A percentile compares a stretch with the other conserved stretches of the same genome.
These are phyloP conservation scores for Russula dissimulans DNA, from an alignment of 768 basidiomycete genomes.

Conservation along the genomic window DNA sequence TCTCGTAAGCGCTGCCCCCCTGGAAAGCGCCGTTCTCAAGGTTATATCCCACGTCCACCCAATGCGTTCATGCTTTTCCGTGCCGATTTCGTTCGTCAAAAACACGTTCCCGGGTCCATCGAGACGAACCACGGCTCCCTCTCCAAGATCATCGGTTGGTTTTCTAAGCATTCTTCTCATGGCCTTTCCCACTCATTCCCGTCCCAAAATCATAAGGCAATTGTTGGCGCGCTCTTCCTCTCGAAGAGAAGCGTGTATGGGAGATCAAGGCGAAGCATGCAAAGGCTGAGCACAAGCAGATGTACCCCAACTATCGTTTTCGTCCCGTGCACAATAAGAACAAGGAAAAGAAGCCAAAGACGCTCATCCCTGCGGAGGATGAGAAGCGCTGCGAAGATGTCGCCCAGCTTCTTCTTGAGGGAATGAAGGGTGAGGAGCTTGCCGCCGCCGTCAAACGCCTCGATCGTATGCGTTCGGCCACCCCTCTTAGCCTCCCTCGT, in stretches of 20 bases:
- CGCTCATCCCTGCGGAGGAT: conserved; percentile 13
- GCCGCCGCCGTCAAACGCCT: conserved; percentile 19
- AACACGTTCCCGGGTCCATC: conserved; percentile 43
- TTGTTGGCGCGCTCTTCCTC: conserved; percentile 60
- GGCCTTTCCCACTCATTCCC: neutral
- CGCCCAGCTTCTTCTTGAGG: conserved; percentile 18
- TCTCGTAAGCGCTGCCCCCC: conserved; percentile 45
- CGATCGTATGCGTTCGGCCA: conserved; percentile 15
- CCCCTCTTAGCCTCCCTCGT: conserved; percentile 15
- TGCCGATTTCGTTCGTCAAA: conserved; percentile 29
- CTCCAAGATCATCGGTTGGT: conserved; percentile 38
- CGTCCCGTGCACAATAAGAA: conserved; percentile 38
- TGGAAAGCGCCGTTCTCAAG: conserved; percentile 54
- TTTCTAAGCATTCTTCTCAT: neutral
- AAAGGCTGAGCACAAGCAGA: conserved; percentile 60
- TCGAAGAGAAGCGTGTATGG: conserved; percentile 65
- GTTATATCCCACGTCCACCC: conserved; percentile 26
- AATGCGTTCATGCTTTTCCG: conserved; percentile 35
- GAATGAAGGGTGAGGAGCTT: conserved; percentile 21
- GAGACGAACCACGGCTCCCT: conserved; percentile 42
- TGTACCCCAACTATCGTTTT: conserved; percentile 57
- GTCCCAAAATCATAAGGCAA: conserved; percentile 26
- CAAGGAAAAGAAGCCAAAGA: conserved; percentile 30
- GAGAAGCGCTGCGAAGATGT: conserved; percentile 21
- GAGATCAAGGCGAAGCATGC: conserved; percentile 63